phyloP scores from a whole-genome alignment of 169 alveolate species.

The Plasmodium vivax region DNA sequence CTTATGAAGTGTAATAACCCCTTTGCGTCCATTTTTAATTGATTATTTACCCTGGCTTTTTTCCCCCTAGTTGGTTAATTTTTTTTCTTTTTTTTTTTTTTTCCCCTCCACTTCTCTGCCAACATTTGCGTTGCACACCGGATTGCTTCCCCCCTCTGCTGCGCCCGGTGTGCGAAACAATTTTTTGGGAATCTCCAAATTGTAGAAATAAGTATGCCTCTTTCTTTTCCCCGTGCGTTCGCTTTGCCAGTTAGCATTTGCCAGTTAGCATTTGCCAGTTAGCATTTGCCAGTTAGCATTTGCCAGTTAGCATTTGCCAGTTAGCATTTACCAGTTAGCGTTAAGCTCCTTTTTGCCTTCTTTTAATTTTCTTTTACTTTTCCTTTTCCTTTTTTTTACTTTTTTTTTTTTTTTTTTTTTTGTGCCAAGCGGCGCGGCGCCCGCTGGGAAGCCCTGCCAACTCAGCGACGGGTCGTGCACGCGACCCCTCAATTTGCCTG shows the following conservation, averaged over 20 bases:
- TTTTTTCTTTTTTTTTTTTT: too few relatives aligned
- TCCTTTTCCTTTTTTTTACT: neutral
- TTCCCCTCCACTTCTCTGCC: neutral
- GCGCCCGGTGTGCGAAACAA: neutral
- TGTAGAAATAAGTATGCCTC: neutral
- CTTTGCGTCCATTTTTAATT: neutral
- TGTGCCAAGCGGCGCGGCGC: neutral
- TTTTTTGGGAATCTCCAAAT: too few relatives aligned
- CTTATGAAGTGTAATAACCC: neutral
- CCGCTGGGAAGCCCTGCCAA: neutral
- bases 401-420: too few relatives aligned
- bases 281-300: too few relatives aligned
- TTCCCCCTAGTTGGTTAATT: neutral
- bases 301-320: too few relatives aligned
- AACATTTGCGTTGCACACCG: neutral
- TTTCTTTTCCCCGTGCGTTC: too few relatives aligned
- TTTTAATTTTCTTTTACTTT: neutral
- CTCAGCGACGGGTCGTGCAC: neutral
- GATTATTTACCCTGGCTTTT: neutral
- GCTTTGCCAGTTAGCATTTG: too few relatives aligned
- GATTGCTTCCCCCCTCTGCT: neutral
- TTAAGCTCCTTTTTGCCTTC: too few relatives aligned
- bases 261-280: too few relatives aligned
- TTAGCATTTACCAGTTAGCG: too few relatives aligned
- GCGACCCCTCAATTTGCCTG: neutral